A percentile compares a stretch with the other conserved stretches of the same genome.
Evolutionary conservation across 2,329 filamentous ascomycete species (phyloP).

Genomic region (Penicillium sp.): DNA sequence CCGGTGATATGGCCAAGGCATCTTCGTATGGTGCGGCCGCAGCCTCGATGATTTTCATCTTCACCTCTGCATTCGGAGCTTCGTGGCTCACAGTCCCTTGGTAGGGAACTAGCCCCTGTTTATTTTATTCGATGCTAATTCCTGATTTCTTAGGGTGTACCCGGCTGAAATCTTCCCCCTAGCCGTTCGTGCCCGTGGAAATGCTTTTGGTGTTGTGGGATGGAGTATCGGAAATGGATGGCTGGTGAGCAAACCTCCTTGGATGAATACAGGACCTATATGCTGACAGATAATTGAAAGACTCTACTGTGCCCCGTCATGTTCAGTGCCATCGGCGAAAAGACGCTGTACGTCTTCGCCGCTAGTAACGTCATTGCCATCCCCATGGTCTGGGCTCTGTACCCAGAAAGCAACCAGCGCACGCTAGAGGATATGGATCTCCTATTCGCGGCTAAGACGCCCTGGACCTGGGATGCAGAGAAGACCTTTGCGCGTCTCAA

Average conservation of each 20-base stretch:
- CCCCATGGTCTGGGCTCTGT: slow-evolving; percentile 63
- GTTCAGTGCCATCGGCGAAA: slow-evolving; percentile 57
- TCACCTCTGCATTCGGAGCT: slow-evolving; percentile 56
- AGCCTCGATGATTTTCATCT: slow-evolving; percentile 62
- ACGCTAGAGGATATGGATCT: slow-evolving; percentile 69
- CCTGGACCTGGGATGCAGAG: slow-evolving; percentile 65
- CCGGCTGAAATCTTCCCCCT: slow-evolving; percentile 67
- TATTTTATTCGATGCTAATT: background rate
- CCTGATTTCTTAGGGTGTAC: slow-evolving; percentile 41
- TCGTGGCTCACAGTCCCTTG: slow-evolving; percentile 56
- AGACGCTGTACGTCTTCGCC: slow-evolving; percentile 66
- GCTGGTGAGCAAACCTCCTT: slow-evolving; percentile 36
- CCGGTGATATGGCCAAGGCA: slow-evolving; percentile 40
- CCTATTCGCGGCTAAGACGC: slow-evolving; percentile 57
- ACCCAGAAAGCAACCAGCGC: slow-evolving; percentile 64
- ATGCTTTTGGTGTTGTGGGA: slow-evolving; percentile 66
- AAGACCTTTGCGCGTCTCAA: slow-evolving; percentile 55
- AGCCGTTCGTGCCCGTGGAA: slow-evolving; percentile 62
- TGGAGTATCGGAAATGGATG: slow-evolving; percentile 70
- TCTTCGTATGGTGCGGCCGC: slow-evolving; percentile 55
- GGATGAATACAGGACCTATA: slow-evolving; percentile 11
- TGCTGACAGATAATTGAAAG: slow-evolving; percentile 18
- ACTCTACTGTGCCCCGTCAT: slow-evolving; percentile 51
- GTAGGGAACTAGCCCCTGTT: background rate
- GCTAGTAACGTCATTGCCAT: slow-evolving; percentile 58